These are phyloP conservation scores for Penicillium lagena DNA, from an alignment of 495 filamentous ascomycete genomes.

Conservation along the genomic window DNA sequence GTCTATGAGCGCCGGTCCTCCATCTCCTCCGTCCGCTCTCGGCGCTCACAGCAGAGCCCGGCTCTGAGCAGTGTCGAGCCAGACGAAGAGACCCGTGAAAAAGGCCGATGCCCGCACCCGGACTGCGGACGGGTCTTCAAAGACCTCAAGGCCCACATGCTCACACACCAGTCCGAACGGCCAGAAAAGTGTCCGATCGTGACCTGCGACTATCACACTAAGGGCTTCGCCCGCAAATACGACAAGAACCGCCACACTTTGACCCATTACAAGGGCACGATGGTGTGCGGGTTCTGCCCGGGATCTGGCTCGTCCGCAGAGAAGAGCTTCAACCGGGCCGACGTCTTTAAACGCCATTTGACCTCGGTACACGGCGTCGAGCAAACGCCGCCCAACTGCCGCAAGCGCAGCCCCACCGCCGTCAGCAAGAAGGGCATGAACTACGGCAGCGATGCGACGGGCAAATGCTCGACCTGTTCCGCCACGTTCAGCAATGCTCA, in stretches of 20 bases:
- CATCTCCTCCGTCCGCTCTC: conserved; percentile 49
- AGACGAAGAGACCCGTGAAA: conserved; percentile 58
- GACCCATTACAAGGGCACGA: conserved; percentile 98
- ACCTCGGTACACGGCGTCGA: conserved; percentile 92
- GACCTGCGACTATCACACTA: conserved; percentile 90
- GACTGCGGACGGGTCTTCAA: conserved; percentile 91
- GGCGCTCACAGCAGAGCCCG: conserved; percentile 48
- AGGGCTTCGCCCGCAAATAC: conserved; percentile 96
- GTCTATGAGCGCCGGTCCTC: conserved; percentile 46
- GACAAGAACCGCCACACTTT: conserved; percentile 98
- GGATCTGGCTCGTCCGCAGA: conserved; percentile 86
- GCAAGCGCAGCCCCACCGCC: conserved; percentile 65
- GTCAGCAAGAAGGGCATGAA: conserved; percentile 47
- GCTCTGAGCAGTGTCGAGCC: conserved; percentile 44
- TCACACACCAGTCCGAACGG: conserved; percentile 89
- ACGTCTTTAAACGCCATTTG: conserved; percentile 97
- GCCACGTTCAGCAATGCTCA: conserved; percentile 89
- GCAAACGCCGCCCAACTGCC: conserved; percentile 90
- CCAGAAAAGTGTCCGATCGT: conserved; percentile 96
- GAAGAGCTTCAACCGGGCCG: conserved; percentile 97
- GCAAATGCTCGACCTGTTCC: conserved; percentile 94
- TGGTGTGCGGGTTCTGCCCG: conserved; percentile 98
- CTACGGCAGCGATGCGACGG: conserved; percentile 69
- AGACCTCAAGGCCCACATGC: conserved; percentile 90
- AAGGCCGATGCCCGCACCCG: conserved; percentile 72